Percentiles rank a stretch among this genome's conserved stretches.
phyloP scores from a whole-genome alignment of 2,329 filamentous ascomycete species.

The Arthroderma sp. region DNA sequence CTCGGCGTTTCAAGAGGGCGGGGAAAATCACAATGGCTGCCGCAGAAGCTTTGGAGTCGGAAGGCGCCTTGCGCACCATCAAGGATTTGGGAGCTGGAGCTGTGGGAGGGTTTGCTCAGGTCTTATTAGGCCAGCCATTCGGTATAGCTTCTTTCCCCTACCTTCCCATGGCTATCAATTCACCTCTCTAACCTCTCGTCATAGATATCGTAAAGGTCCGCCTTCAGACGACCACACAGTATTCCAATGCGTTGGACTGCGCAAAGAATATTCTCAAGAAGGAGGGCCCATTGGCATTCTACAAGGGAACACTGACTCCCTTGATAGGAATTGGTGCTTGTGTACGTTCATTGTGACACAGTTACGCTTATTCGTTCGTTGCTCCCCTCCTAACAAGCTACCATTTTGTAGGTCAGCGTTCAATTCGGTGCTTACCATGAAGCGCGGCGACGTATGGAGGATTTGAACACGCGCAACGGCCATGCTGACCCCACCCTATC shows the following conservation, averaged over 20 bases:
- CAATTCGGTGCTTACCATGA: slow-evolving; percentile 97
- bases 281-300: slow-evolving; percentile 85
- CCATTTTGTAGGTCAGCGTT: slow-evolving; percentile 50
- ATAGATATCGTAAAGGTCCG: slow-evolving; percentile 93
- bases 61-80: slow-evolving; percentile 44
- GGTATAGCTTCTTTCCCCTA: slow-evolving; percentile 28
- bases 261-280: slow-evolving; percentile 73
- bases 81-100: slow-evolving; percentile 91
- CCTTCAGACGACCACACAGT: slow-evolving; percentile 74
- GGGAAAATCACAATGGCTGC: slow-evolving; percentile 4
- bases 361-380: not conserved
- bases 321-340: slow-evolving; percentile 93
- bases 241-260: slow-evolving; percentile 66
- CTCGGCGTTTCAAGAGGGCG: not conserved
- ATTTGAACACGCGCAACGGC: slow-evolving; percentile 46
- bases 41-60: slow-evolving; percentile 23
- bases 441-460: slow-evolving; percentile 74
- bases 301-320: slow-evolving; percentile 94
- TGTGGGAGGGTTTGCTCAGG: slow-evolving; percentile 83
- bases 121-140: slow-evolving; percentile 63
- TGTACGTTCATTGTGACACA: slow-evolving; percentile 37
- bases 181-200: not conserved
- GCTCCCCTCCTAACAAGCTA: not conserved
- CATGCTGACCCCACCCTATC: slow-evolving; percentile 41
- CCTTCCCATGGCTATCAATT: slow-evolving; percentile 9